These are phyloP conservation scores for Leishmania aethiopica DNA, from an alignment of 208 protist genomes.

Conservation along the genomic window DNA sequence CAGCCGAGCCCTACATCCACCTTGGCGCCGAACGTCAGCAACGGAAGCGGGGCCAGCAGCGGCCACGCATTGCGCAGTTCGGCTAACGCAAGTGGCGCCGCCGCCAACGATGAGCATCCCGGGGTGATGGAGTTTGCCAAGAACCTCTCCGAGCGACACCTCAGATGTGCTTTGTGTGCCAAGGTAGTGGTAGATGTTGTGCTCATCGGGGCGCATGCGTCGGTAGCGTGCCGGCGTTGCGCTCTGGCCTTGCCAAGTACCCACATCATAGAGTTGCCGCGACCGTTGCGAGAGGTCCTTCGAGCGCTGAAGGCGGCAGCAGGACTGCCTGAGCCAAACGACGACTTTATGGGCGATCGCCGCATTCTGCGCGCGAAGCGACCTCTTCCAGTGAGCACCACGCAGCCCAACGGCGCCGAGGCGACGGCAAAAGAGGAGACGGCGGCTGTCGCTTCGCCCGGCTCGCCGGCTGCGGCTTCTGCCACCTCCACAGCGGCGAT, in stretches of 20 bases:
- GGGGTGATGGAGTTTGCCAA: constrained; percentile 28
- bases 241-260: constrained; percentile 24
- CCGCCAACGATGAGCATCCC: constrained; percentile 1
- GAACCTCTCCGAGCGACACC: constrained; percentile 42
- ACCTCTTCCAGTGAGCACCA: neutral
- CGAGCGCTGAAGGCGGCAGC: constrained; percentile 15
- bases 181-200: constrained; percentile 57
- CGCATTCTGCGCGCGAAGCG: constrained; percentile 28
- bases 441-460: neutral
- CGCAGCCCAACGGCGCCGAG: neutral
- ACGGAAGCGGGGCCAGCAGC: constrained; percentile 1
- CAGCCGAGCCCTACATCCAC: neutral
- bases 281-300: constrained; percentile 25
- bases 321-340: constrained; percentile 15
- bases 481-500: neutral
- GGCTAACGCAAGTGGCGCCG: neutral
- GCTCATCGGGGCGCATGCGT: constrained; percentile 39
- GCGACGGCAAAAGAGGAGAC: constrained; percentile 11
- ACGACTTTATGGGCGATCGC: constrained; percentile 12
- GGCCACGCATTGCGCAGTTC: neutral
- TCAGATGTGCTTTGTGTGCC: constrained; percentile 53
- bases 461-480: neutral
- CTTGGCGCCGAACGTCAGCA: neutral
- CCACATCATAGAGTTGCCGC: constrained; percentile 40
- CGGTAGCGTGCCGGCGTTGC: constrained; percentile 59